phyloP scores from a whole-genome alignment of 2,329 filamentous ascomycete genomes.

The Aspergillus awamori region DNA sequence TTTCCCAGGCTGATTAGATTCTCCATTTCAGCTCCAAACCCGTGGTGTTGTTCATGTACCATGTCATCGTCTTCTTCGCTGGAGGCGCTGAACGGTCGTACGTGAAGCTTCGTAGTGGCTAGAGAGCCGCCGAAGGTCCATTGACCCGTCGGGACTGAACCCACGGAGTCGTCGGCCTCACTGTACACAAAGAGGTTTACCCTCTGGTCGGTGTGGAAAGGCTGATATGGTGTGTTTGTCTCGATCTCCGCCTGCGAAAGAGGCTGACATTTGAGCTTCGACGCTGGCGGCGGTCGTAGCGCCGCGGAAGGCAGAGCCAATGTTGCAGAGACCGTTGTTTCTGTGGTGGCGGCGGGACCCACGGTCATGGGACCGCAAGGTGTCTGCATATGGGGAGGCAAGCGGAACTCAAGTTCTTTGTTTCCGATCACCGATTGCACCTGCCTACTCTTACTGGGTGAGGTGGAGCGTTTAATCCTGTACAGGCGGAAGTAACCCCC shows the following conservation, averaged over 20 bases:
- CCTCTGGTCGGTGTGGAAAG: conserved; percentile 88
- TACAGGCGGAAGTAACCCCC: conserved; percentile 50
- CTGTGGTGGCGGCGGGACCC: conserved; percentile 56
- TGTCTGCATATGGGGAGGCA: conserved; percentile 65
- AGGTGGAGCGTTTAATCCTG: conserved; percentile 45
- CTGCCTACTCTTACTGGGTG: conserved; percentile 57
- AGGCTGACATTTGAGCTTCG: conserved; percentile 53
- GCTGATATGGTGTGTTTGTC: conserved; percentile 91
- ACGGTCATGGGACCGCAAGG: conserved; percentile 60
- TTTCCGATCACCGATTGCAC: conserved; percentile 57
- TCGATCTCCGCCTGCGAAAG: conserved; percentile 86
- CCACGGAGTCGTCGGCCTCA: conserved; percentile 45
- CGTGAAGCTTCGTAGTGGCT: conserved; percentile 50
- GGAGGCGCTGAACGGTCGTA: conserved; percentile 47
- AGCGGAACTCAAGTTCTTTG: conserved; percentile 67
- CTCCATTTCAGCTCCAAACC: conserved; percentile 48
- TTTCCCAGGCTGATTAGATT: conserved; percentile 55
- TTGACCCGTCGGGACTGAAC: conserved; percentile 32
- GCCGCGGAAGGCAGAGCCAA: conserved; percentile 45
- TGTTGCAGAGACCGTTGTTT: conserved; percentile 36
- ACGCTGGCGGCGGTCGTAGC: conserved; percentile 48
- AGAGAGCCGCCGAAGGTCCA: conserved; percentile 61
- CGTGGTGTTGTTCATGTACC: conserved; percentile 32
- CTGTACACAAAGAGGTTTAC: conserved; percentile 74
- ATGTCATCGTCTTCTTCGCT: conserved; percentile 43